Evolutionary conservation across 1,284 basidiomycete genomes (phyloP).

Genomic region (Ceratobasidium papillatum): DNA sequence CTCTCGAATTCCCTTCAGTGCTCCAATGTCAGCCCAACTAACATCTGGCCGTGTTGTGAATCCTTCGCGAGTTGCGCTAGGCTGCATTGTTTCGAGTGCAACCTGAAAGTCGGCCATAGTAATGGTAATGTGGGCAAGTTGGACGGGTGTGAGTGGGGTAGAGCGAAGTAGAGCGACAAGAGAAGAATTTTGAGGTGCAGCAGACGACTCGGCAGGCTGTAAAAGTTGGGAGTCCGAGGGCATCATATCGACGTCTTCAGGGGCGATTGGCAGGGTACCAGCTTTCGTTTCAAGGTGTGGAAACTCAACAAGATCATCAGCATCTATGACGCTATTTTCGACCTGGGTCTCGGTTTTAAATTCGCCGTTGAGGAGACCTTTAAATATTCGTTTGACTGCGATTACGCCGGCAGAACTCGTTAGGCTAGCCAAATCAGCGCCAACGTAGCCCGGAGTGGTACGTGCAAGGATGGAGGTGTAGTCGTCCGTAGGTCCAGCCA

Average conservation of each 20-base stretch:
- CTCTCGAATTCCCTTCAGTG: conserved; percentile 82
- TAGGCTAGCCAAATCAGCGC: conserved; percentile 90
- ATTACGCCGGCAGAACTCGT: conserved; percentile 95
- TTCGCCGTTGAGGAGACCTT: conserved; percentile 60
- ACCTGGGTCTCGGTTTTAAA: not conserved
- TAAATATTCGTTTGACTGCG: conserved; percentile 96
- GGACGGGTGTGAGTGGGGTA: conserved; percentile 73
- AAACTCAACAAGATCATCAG: conserved; percentile 14
- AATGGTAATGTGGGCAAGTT: conserved; percentile 84
- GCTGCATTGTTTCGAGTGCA: conserved; percentile 88
- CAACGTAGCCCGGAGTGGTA: conserved; percentile 95
- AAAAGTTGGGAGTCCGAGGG: conserved; percentile 42
- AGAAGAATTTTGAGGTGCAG: conserved; percentile 70
- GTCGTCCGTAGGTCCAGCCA: conserved; percentile 68
- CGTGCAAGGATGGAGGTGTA: conserved; percentile 88
- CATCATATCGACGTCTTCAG: conserved; percentile 9
- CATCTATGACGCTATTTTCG: not conserved
- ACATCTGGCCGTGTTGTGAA: conserved; percentile 97
- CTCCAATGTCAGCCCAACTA: conserved; percentile 95
- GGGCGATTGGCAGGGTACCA: too few species aligned
- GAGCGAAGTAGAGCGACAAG: conserved; percentile 67
- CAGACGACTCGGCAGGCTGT: conserved; percentile 50
- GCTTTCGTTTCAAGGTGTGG: not conserved
- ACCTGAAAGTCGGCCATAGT: conserved; percentile 79
- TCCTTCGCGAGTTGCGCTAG: conserved; percentile 96